Base-by-base conservation (phyloP, 306 rosid species). In the Amphicarpaea edgeworthii region DNA sequence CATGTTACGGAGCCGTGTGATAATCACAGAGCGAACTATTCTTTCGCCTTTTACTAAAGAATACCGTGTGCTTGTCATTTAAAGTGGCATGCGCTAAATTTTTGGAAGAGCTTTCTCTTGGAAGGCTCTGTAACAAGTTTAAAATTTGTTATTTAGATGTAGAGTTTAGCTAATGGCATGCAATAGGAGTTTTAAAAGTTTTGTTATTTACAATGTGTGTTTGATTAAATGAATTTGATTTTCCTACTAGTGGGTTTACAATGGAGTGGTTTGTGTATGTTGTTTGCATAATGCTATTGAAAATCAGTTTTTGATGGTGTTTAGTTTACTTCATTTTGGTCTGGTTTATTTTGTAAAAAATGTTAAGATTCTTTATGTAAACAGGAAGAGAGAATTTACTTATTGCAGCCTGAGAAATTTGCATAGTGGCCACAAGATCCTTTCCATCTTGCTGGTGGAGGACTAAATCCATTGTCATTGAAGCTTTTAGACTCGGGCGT, bases 351-450 rank as follows among this genome's bases (percentile, higher is more conserved):
- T 66, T 76, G 41, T 24, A 14, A 65, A 65, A 4, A 51, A 68
- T 42, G 49, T 5, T 26, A 67, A 42, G 7, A 45, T 42, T 67
- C 28, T 67, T 43, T 57, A 60, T 6, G 67, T 16, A 12, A 28
- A 46, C 20, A 81, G 23, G 68, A 73, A 72, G 65, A 70, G 42
- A 17, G 49, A 64, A 54, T 62, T 79, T 87, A 95, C 98, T 89
- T 89, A 81, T 92, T 95, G 85, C 98, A 95, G 84, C 97, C 97
- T 17, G 95, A 85, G 86, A 95, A 95, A 81, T 95, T 95, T 54
- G 96, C 93, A 78, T 51, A 88, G 28, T 28, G 86, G 23, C 32
- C 80, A 86, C 98, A 95, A 26, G 66, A 68, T 84, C 98, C 98
- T 79, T 95, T 92, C 97, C 98, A 95, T 83, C 70, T 89, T 64